These are phyloP conservation scores for Thielaviopsis musarum DNA, from an alignment of 2,329 filamentous ascomycete genomes.

Conservation along the genomic window DNA sequence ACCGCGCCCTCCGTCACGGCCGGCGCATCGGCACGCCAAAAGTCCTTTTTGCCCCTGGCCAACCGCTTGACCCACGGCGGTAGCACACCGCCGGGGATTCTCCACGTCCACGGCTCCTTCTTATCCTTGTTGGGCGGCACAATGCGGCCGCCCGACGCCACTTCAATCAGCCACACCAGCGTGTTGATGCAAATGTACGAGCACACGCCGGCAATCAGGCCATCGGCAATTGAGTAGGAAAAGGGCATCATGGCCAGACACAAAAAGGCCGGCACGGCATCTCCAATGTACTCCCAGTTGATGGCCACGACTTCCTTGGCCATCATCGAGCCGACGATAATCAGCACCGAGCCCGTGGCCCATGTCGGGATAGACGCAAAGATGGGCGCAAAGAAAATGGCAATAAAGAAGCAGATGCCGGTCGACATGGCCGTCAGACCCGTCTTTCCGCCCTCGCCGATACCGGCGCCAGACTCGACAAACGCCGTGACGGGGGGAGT, in stretches of 20 bases:
- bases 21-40: slow-evolving; percentile 35
- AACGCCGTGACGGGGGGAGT: slow-evolving; percentile 58
- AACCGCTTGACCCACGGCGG: slow-evolving; percentile 57
- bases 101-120: slow-evolving; percentile 69
- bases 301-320: slow-evolving; percentile 60
- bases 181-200: slow-evolving; percentile 64
- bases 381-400: slow-evolving; percentile 60
- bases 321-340: slow-evolving; percentile 84
- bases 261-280: slow-evolving; percentile 70
- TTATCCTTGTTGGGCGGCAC: slow-evolving; percentile 57
- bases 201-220: slow-evolving; percentile 64
- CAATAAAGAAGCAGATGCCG: slow-evolving; percentile 52
- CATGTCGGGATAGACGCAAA: slow-evolving; percentile 64
- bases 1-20: slow-evolving; percentile 12
- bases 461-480: slow-evolving; percentile 60
- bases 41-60: slow-evolving; percentile 50
- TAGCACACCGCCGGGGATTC: slow-evolving; percentile 55
- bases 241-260: slow-evolving; percentile 79
- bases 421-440: slow-evolving; percentile 54
- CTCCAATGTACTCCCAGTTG: slow-evolving; percentile 77
- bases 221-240: slow-evolving; percentile 76
- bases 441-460: slow-evolving; percentile 57
- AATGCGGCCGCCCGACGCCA: slow-evolving; percentile 49
- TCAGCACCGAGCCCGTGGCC: slow-evolving; percentile 72
- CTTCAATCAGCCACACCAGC: slow-evolving; percentile 50